phyloP scores from a whole-genome alignment of 2,329 filamentous ascomycete genomes.

The Venturia oleaginea region DNA sequence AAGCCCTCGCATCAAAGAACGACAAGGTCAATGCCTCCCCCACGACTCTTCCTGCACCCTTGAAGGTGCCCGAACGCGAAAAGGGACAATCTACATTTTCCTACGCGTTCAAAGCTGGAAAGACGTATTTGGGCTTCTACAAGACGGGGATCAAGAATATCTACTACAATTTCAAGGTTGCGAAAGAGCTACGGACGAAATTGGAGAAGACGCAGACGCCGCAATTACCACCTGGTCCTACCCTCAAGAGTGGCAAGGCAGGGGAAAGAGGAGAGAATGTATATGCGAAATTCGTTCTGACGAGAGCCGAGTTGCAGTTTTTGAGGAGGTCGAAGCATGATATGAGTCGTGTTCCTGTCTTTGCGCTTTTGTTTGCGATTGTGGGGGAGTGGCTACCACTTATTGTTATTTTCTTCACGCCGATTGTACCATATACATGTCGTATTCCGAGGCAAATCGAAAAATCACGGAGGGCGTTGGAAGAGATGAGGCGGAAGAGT shows the following conservation, averaged over 20 bases:
- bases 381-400: slow-evolving; percentile 84
- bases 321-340: slow-evolving; percentile 61
- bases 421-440: slow-evolving; percentile 71
- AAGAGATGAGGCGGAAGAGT: slow-evolving; percentile 42
- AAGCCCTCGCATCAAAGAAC: not conserved
- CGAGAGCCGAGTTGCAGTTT: slow-evolving; percentile 63
- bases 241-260: not conserved
- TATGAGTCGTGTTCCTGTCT: slow-evolving; percentile 66
- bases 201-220: not conserved
- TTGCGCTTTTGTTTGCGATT: slow-evolving; percentile 64
- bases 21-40: slow-evolving; percentile 12
- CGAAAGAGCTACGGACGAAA: not conserved
- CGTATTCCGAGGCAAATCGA: slow-evolving; percentile 68
- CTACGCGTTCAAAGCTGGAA: slow-evolving; percentile 4
- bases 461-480: slow-evolving; percentile 45
- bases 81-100: not conserved
- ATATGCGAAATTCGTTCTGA: slow-evolving; percentile 20
- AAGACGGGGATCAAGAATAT: slow-evolving; percentile 14
- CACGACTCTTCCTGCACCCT: slow-evolving; percentile 8
- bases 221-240: not conserved
- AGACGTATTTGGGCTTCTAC: slow-evolving; percentile 14
- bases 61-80: slow-evolving; percentile 5
- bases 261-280: not conserved
- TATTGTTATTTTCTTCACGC: slow-evolving; percentile 60
- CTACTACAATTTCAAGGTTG: slow-evolving; percentile 10